Evolutionary conservation across 495 filamentous ascomycete genomes (phyloP).

Genomic region (Xylaria curta): DNA sequence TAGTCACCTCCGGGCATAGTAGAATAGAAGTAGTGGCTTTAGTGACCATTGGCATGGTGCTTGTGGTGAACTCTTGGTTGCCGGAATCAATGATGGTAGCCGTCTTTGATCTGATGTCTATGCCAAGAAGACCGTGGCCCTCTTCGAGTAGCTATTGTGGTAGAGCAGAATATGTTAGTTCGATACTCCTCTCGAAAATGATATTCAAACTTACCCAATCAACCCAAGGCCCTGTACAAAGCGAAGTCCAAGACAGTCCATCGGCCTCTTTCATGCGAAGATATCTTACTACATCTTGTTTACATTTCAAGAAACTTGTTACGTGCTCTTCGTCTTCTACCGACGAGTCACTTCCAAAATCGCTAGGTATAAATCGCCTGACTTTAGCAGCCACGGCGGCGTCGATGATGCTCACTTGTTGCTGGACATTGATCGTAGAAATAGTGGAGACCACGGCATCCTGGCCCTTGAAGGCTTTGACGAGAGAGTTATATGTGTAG

Average conservation of each 20-base stretch:
- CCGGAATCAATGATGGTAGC: background rate
- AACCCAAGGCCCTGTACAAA: background rate
- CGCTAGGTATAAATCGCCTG: conserved; percentile 2
- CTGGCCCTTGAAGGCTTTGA: background rate
- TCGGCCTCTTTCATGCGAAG: conserved; percentile 1
- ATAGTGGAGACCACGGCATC: background rate
- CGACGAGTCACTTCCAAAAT: background rate
- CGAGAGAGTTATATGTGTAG: background rate
- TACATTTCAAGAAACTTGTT: background rate
- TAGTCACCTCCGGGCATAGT: background rate
- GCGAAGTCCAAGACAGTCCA: background rate
- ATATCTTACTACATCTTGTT: background rate
- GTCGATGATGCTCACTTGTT: background rate
- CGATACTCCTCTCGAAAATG: background rate
- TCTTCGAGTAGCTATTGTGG: background rate
- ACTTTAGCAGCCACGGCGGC: background rate
- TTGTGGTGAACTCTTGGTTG: background rate
- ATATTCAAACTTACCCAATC: background rate
- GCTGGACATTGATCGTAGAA: background rate
- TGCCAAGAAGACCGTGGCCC: background rate
- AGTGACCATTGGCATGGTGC: background rate
- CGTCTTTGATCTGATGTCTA: background rate
- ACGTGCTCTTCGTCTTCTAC: background rate
- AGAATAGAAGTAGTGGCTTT: background rate
- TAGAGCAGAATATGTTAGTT: background rate